Percentiles rank a stretch among this genome's conserved stretches.
These are phyloP conservation scores for Candida pseudofarinosa DNA, from an alignment of 805 yeast species.

Conservation along the genomic window DNA sequence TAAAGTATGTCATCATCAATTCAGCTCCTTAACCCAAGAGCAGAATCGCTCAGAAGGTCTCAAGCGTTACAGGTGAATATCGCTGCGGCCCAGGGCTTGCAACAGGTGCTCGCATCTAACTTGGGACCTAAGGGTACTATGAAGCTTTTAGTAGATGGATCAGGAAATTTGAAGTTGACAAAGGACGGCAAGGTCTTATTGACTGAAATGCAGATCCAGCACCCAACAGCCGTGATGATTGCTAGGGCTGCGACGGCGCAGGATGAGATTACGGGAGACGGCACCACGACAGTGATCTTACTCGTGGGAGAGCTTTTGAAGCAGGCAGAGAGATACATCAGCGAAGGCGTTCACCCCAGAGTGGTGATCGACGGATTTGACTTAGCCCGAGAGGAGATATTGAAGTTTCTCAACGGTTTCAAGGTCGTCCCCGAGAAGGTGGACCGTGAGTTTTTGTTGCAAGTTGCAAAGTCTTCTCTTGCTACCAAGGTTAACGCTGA, in stretches of 20 bases:
- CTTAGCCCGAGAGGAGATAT: slow-evolving; percentile 70
- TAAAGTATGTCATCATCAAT: slow-evolving; percentile 52
- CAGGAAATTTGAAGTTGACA: slow-evolving; percentile 91
- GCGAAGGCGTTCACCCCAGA: slow-evolving; percentile 96
- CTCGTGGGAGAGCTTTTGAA: slow-evolving; percentile 91
- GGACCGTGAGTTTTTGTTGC: slow-evolving; percentile 84
- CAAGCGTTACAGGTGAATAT: slow-evolving; percentile 96
- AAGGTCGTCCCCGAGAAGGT: slow-evolving; percentile 50
- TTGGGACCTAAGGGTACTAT: slow-evolving; percentile 96
- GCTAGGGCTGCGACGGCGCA: slow-evolving; percentile 98
- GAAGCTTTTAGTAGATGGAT: slow-evolving; percentile 95
- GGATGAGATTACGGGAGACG: slow-evolving; percentile 99
- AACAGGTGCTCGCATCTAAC: slow-evolving; percentile 85
- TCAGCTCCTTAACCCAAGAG: slow-evolving; percentile 93
- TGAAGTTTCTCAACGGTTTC: slow-evolving; percentile 65
- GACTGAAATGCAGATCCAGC: slow-evolving; percentile 90
- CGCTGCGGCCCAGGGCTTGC: slow-evolving; percentile 95
- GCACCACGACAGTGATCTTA: slow-evolving; percentile 92
- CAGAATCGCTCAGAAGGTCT: slow-evolving; percentile 91
- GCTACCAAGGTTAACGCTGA: slow-evolving; percentile 81
- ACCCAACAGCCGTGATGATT: slow-evolving; percentile 47
- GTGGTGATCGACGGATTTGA: slow-evolving; percentile 95
- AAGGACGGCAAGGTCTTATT: slow-evolving; percentile 94
- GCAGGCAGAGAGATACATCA: slow-evolving; percentile 87
- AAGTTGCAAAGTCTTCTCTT: slow-evolving; percentile 87